Conservation (phyloP, 352 stramenopile genomes). For the Peronospora destructor region DNA sequence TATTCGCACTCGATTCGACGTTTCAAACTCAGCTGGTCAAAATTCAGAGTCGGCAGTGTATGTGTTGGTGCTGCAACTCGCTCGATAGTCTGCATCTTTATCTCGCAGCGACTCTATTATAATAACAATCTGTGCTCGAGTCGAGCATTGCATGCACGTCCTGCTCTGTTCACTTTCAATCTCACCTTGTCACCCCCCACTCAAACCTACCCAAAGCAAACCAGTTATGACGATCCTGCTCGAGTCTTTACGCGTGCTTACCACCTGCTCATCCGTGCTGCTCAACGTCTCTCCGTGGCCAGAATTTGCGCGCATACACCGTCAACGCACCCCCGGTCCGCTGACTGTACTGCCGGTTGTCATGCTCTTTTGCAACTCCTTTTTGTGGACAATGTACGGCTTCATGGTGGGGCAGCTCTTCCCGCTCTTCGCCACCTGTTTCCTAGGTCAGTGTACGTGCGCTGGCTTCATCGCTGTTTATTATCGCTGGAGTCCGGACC, state of each 20-base stretch:
- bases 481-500: constrained; percentile 29
- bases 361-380: constrained; percentile 34
- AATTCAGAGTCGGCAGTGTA: too few relatives aligned
- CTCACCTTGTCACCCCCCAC: constrained; percentile 5
- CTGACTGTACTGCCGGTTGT: constrained; percentile 33
- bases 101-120: too few relatives aligned
- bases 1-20: too few relatives aligned
- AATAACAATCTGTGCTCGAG: constrained; percentile 8
- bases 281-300: constrained; percentile 33
- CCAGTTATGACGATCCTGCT: constrained; percentile 30
- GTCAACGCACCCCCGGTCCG: constrained; percentile 26
- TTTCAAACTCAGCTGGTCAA: too few relatives aligned
- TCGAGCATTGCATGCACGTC: not conserved
- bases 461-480: constrained; percentile 35
- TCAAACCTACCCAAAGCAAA: not conserved
- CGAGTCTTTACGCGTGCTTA: constrained; percentile 26
- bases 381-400: constrained; percentile 43
- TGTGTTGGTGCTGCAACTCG: too few relatives aligned
- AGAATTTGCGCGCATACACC: constrained; percentile 35
- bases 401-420: constrained; percentile 38
- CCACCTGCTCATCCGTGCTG: constrained; percentile 29
- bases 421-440: constrained; percentile 34
- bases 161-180: constrained; percentile 11
- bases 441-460: constrained; percentile 29
- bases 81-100: too few relatives aligned